Evolutionary conservation across 805 yeast species (phyloP).

Genomic region (Cephaloascus fragrans): DNA sequence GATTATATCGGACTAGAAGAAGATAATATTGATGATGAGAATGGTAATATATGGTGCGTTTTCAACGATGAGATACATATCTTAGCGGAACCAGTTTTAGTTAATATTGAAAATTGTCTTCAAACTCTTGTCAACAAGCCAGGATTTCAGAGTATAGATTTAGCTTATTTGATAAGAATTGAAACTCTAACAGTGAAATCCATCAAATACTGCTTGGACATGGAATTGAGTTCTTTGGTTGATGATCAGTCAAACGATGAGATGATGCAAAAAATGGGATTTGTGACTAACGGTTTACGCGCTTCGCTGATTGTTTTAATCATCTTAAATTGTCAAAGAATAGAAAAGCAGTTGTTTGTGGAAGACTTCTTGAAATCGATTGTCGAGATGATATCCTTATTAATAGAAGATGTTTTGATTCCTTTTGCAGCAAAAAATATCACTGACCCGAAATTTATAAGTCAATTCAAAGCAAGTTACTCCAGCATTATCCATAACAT

Average conservation of each 20-base stretch:
- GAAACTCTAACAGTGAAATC: conserved; percentile 18
- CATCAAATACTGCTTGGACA: conserved; percentile 10
- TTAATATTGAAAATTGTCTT: conserved; percentile 11
- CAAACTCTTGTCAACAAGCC: conserved; percentile 8
- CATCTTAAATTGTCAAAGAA: conserved; percentile 27
- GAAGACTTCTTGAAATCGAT: conserved; percentile 33
- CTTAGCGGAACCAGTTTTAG: conserved; percentile 9
- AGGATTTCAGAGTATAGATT: conserved; percentile 6
- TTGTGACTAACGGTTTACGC: conserved; percentile 14
- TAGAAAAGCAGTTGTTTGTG: conserved; percentile 33
- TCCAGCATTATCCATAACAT: neutral
- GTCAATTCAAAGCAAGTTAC: neutral
- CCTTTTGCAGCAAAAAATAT: conserved; percentile 4
- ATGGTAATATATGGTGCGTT: neutral
- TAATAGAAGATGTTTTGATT: conserved; percentile 18
- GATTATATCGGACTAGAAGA: conserved; percentile 11
- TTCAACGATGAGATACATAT: conserved; percentile 3
- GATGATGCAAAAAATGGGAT: conserved; percentile 2
- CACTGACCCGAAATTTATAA: neutral
- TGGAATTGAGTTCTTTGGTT: conserved; percentile 11
- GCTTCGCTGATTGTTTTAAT: conserved; percentile 28
- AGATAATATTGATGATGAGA: conserved; percentile 9
- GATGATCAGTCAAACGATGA: conserved; percentile 1
- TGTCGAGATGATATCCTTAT: conserved; percentile 24
- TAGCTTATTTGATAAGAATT: conserved; percentile 18